Evolutionary conservation across 257 asterid species (phyloP), one percentile per base, ranked within the genome.

Genomic region (Salvia hispanica): DNA sequence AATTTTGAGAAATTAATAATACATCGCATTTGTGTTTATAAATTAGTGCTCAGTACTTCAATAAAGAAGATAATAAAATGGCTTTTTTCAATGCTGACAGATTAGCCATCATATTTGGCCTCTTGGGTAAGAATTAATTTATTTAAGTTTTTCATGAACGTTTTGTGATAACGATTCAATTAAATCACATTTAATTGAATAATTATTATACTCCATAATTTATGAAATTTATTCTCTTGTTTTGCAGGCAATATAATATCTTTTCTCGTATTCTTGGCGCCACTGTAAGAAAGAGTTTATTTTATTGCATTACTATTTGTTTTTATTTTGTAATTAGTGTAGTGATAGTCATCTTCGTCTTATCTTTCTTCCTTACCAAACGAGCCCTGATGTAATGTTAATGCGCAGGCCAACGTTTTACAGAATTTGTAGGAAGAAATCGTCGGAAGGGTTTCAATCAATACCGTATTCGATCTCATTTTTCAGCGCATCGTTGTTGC

Each of bases 201-300:
- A 25, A 25, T 25, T 25, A 25, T 25, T 25, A 25, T 25, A 25
- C 31, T 25, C 31, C 31, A 25, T 25, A 25, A 25, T 25, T 21
- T 25, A 25, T 25, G 31, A 25, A 31, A 0, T 62, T 3, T 31
- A 10, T 48, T 47, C 45, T 3, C 12, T 39, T 70, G 11, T 6
- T 45, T 6, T 45, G 15, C 85, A 85, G 95, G 95, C 14, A 87
- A 85, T 58, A 65, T 85, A 36, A 72, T 88, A 33, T 82, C 88
- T 6, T 85, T 88, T 66, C 53, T 88, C 60, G 92, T 85, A 64
- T 83, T 88, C 72, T 72, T 85, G 70, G 87, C 88, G 21, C 92
- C 92, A 36, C 7, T 83, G 95, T 88, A 82, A 85, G 88, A 25
- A 4, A 3, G 7, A 51, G 2, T 53, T 21, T 53, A 9, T 8